Percentiles rank a stretch among this genome's conserved stretches.
Conservation (phyloP, 805 yeast species). For the Ogataea neopini region DNA sequence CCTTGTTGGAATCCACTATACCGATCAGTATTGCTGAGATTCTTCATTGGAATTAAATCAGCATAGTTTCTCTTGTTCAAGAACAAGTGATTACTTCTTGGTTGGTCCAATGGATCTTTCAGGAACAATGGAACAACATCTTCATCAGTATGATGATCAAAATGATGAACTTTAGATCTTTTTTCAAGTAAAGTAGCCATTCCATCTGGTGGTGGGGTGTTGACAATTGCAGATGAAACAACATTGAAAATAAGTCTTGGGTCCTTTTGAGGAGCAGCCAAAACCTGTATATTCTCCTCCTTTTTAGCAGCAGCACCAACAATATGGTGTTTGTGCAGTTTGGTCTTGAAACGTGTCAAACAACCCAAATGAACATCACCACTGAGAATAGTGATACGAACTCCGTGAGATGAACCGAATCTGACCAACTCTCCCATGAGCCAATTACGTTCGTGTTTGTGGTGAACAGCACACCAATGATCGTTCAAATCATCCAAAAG, state of each 20-base stretch:
- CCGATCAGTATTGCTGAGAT: constrained; percentile 25
- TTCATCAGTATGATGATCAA: constrained; percentile 67
- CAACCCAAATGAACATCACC: constrained; percentile 95
- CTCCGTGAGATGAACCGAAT: constrained; percentile 62
- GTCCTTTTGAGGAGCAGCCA: constrained; percentile 61
- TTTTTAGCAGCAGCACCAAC: constrained; percentile 34
- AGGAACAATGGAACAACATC: constrained; percentile 76
- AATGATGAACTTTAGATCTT: constrained; percentile 68
- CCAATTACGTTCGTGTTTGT: constrained; percentile 80
- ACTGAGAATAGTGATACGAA: constrained; percentile 78
- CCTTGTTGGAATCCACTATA: constrained; percentile 23
- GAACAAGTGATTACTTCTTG: constrained; percentile 47
- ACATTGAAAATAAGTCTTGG: constrained; percentile 79
- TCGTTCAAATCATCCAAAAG: constrained; percentile 91
- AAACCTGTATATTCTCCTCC: constrained; percentile 41
- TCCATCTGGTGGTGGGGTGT: constrained; percentile 89
- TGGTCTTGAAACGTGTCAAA: constrained; percentile 71
- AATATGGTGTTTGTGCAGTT: constrained; percentile 46
- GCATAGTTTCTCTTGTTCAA: constrained; percentile 73
- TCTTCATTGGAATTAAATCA: constrained; percentile 58
- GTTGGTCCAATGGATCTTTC: constrained; percentile 54
- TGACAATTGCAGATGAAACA: constrained; percentile 86
- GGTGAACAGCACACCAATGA: constrained; percentile 93
- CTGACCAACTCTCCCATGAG: constrained; percentile 61
- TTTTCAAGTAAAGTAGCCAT: constrained; percentile 75